Base-by-base conservation (phyloP, 805 yeast species). In the Candida methanosorbosa region DNA sequence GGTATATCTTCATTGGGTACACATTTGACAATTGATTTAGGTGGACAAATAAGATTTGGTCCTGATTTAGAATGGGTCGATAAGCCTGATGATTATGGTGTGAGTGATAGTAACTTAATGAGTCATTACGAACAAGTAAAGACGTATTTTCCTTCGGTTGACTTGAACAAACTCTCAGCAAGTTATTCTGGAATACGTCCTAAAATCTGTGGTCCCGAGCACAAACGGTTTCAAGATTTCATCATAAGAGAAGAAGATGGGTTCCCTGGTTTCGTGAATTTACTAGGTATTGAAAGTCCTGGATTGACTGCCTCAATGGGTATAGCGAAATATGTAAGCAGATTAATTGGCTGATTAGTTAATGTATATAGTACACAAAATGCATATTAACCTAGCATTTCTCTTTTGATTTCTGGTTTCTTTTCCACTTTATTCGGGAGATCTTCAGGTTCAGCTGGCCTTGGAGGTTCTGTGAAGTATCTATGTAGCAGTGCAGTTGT, bases 51-150 rank as follows among this genome's bases (percentile, higher is more conserved):
- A 19, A 70, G 73, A 42, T 87, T 87, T 52, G 97, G 97, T 0
- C 96, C 96, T 0, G 95, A 88, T 52, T 56, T 85, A 27, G 92
- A 86, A 54, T 86, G 94, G 84, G 74, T 82, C 2, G 70, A 68
- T 5, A 31, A 59, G 43, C 61, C 64, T 11, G 40, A 41, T 5
- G 75, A 76, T 48, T 71, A 73, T 40, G 49, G 59, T 5, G 80
- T 78, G 6, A 67, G 63, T 41, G 55, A 53, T 2, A 35, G 47
- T 1, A 80, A 80, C 38, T 49, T 80, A 8, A 62, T 63, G 9
- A 61, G 59, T 0, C 92, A 92, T 0, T 66, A 57, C 38, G 55
- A 63, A 22, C 83, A 80, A 8, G 79, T 85, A 5, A 46, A 57
- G 9, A 61, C 64, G 33, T 84, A 85, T 52, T 70, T 80, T 38